Evolutionary conservation across 2,329 filamentous ascomycete species (phyloP), one percentile per base, ranked within the genome.

Genomic region (Leptographium procerum): DNA sequence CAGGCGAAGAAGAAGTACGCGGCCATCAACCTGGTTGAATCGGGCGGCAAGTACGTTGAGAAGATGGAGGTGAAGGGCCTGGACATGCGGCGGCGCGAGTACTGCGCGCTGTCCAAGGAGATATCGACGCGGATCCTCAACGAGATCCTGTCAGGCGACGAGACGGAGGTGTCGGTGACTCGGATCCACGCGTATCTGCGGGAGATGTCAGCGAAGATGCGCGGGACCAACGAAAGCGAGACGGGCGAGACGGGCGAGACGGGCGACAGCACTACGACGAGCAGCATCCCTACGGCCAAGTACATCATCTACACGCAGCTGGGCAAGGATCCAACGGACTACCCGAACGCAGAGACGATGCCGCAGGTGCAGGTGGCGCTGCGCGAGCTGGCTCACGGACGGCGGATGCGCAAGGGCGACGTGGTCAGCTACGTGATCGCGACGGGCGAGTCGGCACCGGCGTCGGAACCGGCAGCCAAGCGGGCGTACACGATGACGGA

Each of bases 1-100:
- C 94, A 97, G 68, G 92, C 94, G 33, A 99, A 99, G 81, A 99
- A 99, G 79, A 99, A 99, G 77, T 99, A 99, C 71, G 94, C 94
- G 10, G 94, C 94, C 47, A 88, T 99, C 72, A 97, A 95, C 70
- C 84, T 97, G 70, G 84, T 94, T 8, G 89, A 96, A 66, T 80
- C 88, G 26, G 91, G 90, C 65, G 91, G 91, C 65, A 95, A 92
- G 70, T 95, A 86, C 68, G 79, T 92, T 51, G 92, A 97, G 70
- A 92, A 95, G 74, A 87, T 99, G 72, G 94, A 99, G 71, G 89
- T 99, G 68, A 99, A 99, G 74, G 94, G 94, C 76, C 81, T 99
- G 53, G 94, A 99, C 68, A 99, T 99, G 94, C 90, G 87, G 74
- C 85, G 94, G 67, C 87, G 95, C 77, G 94, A 99, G 74, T 99